Conservation (phyloP, 768 basidiomycete species). For the Boletellus ananas region DNA sequence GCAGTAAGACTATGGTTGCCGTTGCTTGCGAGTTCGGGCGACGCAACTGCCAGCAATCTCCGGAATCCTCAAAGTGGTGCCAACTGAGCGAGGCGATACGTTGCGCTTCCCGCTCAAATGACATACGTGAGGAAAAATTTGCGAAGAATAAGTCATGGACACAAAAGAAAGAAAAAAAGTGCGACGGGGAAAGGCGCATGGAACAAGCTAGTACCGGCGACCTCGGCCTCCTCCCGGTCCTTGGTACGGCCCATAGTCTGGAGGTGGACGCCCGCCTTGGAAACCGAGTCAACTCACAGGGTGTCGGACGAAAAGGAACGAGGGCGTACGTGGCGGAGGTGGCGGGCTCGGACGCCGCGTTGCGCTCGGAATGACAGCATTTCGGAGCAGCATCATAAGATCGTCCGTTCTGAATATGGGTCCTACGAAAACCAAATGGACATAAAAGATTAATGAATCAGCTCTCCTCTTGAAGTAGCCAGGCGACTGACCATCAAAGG, state of each 20-base stretch:
- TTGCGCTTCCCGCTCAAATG: background rate
- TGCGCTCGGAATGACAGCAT: constrained; percentile 72
- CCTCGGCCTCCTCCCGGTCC: constrained; percentile 55
- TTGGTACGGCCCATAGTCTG: constrained; percentile 83
- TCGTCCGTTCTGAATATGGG: constrained; percentile 90
- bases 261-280: constrained; percentile 68
- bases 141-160: constrained; percentile 15
- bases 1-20: too few relatives aligned
- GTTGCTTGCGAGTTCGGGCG: too few relatives aligned
- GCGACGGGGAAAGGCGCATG: background rate
- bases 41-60: background rate
- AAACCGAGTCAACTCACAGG: constrained; percentile 6
- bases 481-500: constrained; percentile 79
- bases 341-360: constrained; percentile 50
- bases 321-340: constrained; percentile 42
- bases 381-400: constrained; percentile 79
- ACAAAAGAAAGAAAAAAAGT: constrained; percentile 4
- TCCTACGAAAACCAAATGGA: constrained; percentile 43
- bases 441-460: constrained; percentile 8
- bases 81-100: background rate
- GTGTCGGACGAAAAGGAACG: background rate
- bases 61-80: background rate
- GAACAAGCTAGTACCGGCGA: constrained; percentile 35
- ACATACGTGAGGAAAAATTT: constrained; percentile 1
- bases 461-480: constrained; percentile 7